Conservation (phyloP, 106 monocot genomes). For the Allium fistulosum region DNA sequence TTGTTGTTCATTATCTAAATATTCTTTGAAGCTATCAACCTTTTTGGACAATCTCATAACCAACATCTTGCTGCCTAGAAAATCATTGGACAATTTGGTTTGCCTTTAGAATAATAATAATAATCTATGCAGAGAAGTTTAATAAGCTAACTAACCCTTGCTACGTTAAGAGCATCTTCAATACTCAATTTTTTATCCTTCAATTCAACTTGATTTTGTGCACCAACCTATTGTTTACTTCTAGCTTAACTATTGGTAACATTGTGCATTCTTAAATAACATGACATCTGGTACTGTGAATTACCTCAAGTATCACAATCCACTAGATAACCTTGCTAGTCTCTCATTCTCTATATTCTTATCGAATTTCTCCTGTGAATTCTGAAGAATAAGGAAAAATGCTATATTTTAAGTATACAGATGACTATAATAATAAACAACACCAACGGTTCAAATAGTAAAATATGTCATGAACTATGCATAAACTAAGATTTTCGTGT, state of each 20-base stretch:
- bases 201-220: slow-evolving; percentile 74
- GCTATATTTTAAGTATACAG: too few species aligned
- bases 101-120: too few species aligned
- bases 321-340: slow-evolving; percentile 70
- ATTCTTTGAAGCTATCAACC: slow-evolving; percentile 56
- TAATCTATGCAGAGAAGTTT: neutral
- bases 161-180: slow-evolving; percentile 89
- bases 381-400: slow-evolving; percentile 22
- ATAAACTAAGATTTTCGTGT: too few species aligned
- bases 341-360: slow-evolving; percentile 87
- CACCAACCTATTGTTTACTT: slow-evolving; percentile 64
- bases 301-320: slow-evolving; percentile 77
- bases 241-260: neutral
- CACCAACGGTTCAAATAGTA: too few species aligned
- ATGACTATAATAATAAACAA: too few species aligned
- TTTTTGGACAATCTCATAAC: slow-evolving; percentile 66
- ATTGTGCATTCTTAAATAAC: too few species aligned
- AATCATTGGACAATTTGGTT: slow-evolving; percentile 91
- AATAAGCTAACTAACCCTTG: slow-evolving; percentile 37
- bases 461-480: too few species aligned
- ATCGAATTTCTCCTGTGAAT: slow-evolving; percentile 48
- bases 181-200: slow-evolving; percentile 74
- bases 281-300: too few species aligned
- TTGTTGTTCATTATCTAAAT: slow-evolving; percentile 69
- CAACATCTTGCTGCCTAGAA: slow-evolving; percentile 88